Conservation (phyloP, 2,329 filamentous ascomycete genomes). For the Trichoderma sp. region DNA sequence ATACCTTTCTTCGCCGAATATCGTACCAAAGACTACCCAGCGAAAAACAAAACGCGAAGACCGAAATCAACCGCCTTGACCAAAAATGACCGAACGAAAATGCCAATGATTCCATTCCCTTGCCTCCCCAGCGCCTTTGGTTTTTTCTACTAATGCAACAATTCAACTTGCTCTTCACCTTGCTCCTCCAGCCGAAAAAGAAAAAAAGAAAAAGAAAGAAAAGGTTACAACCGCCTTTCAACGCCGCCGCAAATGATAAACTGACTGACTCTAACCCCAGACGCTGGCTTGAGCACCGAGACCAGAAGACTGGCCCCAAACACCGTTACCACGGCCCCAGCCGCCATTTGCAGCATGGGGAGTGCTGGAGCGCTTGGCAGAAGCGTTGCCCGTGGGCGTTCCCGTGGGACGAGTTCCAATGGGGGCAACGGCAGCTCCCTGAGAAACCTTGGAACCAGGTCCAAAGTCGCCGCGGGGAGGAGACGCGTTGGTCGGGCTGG, state of each 20-base stretch:
- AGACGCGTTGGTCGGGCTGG: conserved; percentile 75
- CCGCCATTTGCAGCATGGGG: conserved; percentile 84
- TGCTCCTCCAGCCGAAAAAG: not conserved
- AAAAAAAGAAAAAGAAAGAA: not conserved
- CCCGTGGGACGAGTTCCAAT: conserved; percentile 85
- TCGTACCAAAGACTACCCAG: conserved; percentile 17
- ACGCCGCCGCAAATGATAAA: conserved; percentile 9
- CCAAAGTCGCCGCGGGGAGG: conserved; percentile 64
- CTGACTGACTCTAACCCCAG: conserved; percentile 66
- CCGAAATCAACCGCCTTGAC: conserved; percentile 23
- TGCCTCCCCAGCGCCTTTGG: conserved; percentile 28
- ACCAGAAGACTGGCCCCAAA: conserved; percentile 80
- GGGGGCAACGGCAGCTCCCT: conserved; percentile 72
- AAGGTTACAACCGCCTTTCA: not conserved
- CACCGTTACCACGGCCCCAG: conserved; percentile 78
- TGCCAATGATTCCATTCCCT: conserved; percentile 26
- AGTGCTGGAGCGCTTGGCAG: conserved; percentile 78
- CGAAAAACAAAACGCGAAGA: conserved; percentile 22
- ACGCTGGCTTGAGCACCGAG: conserved; percentile 89
- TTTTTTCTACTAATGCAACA: conserved; percentile 28
- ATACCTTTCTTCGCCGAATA: conserved; percentile 21
- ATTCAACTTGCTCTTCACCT: not conserved
- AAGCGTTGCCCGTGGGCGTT: conserved; percentile 47
- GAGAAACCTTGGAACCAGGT: conserved; percentile 51
- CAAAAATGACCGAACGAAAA: conserved; percentile 26